Conservation (phyloP, 164 flowering plant species). For the Echeveria elegans region DNA sequence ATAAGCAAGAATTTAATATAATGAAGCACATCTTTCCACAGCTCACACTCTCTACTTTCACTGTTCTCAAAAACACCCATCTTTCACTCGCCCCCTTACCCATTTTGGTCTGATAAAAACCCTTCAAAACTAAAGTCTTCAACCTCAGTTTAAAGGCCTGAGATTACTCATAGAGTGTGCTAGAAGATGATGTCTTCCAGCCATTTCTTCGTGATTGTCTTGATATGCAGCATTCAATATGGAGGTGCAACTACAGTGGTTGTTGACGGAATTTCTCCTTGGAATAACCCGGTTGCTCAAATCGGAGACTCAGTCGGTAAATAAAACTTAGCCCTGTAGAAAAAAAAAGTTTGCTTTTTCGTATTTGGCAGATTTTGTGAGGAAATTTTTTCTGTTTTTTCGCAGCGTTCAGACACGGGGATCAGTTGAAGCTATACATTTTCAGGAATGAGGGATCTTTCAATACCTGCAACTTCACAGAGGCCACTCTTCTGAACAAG, state of each 20-base stretch:
- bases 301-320: slow-evolving; percentile 81
- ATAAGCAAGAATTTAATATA: slow-evolving; percentile 14
- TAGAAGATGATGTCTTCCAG: slow-evolving; percentile 1
- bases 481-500: slow-evolving; percentile 60
- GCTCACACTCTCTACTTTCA: slow-evolving; percentile 5
- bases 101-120: slow-evolving; percentile 5
- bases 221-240: slow-evolving; percentile 10
- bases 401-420: slow-evolving; percentile 62
- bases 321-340: slow-evolving; percentile 12
- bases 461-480: slow-evolving; percentile 68
- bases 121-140: background rate
- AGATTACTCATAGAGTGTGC: background rate
- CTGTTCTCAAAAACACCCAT: slow-evolving; percentile 5
- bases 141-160: too few relatives aligned
- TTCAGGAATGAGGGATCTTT: slow-evolving; percentile 62
- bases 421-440: slow-evolving; percentile 62
- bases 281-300: slow-evolving; percentile 55
- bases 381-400: background rate
- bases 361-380: background rate
- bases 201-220: background rate
- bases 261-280: slow-evolving; percentile 63
- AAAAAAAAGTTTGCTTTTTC: background rate
- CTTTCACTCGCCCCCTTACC: background rate
- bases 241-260: slow-evolving; percentile 39
- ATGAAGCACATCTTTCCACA: slow-evolving; percentile 1